A percentile compares a stretch with the other conserved stretches of the same genome.
phyloP scores from a whole-genome alignment of 306 rosid species.

The Trifolium dubium region DNA sequence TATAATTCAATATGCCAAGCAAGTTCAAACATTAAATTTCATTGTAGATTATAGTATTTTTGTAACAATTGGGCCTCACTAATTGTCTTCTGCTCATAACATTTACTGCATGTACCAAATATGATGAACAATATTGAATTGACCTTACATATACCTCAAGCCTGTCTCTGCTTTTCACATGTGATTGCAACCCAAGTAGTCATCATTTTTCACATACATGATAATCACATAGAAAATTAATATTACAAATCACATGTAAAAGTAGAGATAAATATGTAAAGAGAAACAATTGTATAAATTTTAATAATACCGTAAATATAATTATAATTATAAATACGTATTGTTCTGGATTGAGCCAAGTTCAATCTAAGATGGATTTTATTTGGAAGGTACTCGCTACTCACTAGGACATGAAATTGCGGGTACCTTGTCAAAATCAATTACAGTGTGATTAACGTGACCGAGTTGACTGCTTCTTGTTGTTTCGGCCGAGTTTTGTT shows the following conservation, averaged over 20 bases:
- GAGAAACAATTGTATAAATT: too few relatives aligned
- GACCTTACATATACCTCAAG: constrained; percentile 45
- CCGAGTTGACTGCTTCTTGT: too few relatives aligned
- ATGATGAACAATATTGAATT: constrained; percentile 43
- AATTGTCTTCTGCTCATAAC: constrained; percentile 43
- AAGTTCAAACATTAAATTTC: constrained; percentile 39
- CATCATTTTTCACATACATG: too few relatives aligned
- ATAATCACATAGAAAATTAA: too few relatives aligned
- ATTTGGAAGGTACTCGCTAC: neutral
- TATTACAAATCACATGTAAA: too few relatives aligned
- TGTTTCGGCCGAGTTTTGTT: too few relatives aligned
- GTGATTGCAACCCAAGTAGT: constrained; percentile 29
- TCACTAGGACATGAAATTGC: neutral
- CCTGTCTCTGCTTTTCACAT: constrained; percentile 48
- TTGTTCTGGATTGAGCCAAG: too few relatives aligned
- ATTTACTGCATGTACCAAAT: constrained; percentile 39
- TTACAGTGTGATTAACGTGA: neutral
- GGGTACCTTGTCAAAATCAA: neutral
- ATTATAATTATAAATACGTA: too few relatives aligned
- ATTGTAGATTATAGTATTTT: constrained; percentile 38
- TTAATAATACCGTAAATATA: too few relatives aligned
- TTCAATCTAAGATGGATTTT: neutral
- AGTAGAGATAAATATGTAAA: too few relatives aligned
- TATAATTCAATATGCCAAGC: constrained; percentile 43
- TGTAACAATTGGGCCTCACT: constrained; percentile 42